Conservation (phyloP, 306 rosid genomes). For the Gleditsia sinensis region DNA sequence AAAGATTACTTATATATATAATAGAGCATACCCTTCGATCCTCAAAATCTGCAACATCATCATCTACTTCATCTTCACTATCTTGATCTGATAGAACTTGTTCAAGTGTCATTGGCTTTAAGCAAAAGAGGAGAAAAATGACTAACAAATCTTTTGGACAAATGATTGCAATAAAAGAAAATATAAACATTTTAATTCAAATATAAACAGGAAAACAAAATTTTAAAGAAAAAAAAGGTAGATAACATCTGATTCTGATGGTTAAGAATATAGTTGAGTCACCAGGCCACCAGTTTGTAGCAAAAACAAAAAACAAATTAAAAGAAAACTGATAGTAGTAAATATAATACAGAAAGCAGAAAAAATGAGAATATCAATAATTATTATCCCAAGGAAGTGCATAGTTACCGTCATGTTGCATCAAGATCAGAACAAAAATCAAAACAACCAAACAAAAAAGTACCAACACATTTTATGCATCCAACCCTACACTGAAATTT, state of each 20-base stretch:
- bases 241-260: not conserved
- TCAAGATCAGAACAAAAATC: not conserved
- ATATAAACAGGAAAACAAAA: not conserved
- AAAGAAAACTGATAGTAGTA: not conserved
- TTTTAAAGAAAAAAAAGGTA: not conserved
- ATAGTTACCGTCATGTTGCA: not conserved
- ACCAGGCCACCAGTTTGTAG: not conserved
- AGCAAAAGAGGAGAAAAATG: conserved; percentile 32
- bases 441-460: not conserved
- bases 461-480: conserved; percentile 5
- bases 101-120: conserved; percentile 76
- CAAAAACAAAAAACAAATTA: not conserved
- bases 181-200: conserved; percentile 5
- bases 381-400: not conserved
- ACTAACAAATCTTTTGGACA: conserved; percentile 5
- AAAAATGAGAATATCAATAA: not conserved
- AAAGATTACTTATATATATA: not conserved
- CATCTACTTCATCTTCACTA: conserved; percentile 90
- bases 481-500: not conserved
- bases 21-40: conserved; percentile 61
- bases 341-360: not conserved
- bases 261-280: conserved; percentile 1
- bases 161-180: conserved; percentile 18
- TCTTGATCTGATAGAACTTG: conserved; percentile 69
- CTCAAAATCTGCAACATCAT: conserved; percentile 69